Evolutionary conservation across 805 yeast genomes (phyloP), one percentile per base, ranked within the genome.

Genomic region (Debaryomyces maramus): DNA sequence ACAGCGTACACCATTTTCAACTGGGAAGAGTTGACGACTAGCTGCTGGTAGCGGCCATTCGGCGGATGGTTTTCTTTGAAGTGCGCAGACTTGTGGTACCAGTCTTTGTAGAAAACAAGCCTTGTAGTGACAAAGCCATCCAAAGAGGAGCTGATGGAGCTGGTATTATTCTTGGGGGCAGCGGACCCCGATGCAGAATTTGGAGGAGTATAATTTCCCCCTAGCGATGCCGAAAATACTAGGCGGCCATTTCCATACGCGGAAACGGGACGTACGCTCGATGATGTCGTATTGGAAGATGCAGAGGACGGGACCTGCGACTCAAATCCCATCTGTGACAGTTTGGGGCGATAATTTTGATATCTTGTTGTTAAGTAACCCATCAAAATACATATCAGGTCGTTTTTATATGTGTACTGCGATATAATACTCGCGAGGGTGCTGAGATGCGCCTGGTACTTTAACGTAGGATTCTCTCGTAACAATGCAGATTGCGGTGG

Each of bases 31-130:
- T 7, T 24, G 32, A 26, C 27, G 19, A n/a, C 27, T 22, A 17
- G 30, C 15, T 18, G 21, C 9, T 20, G 31, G 15, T 11, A 20
- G 3, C 16, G 16, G 16, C 9, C 32, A 4, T n/a, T 6, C 16
- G 13, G 32, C 9, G 16, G 32, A 16, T 17, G 38, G 32, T 17
- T 41, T 19, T 28, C 41, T 42, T 36, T 32, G 28, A 45, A 46
- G 33, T 51, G 49, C 39, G 47, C 47, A 2, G 52, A 26, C 27
- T 53, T 55, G 34, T 51, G 51, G 34, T 51, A 58, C 72, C 72
- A 67, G 45, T 68, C 73, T 24, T 52, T 53, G 47, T 58, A 66
- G 38, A 69, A 63, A 3, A 65, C 33, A 3, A 64, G 40, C 20
- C 66, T 45, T 3, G 53, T 44, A 4, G 59, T 48, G 27, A 62